Evolutionary conservation across 192 early-diverging fungal species (phyloP).

Genomic region (Thoreauomyces humboldtii): DNA sequence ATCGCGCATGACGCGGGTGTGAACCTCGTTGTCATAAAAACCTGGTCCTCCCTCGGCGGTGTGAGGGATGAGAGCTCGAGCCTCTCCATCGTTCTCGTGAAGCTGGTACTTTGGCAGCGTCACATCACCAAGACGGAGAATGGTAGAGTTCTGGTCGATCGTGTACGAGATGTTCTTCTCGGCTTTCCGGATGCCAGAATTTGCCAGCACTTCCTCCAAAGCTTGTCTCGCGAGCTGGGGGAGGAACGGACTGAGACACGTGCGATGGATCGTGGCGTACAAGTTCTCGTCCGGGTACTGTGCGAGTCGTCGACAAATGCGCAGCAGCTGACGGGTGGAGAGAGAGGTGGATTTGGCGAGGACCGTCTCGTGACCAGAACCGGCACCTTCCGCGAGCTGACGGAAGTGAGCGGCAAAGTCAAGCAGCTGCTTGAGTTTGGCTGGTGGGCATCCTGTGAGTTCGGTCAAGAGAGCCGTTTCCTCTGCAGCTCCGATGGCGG

Average conservation of each 20-base stretch:
- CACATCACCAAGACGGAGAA: conserved; percentile 23
- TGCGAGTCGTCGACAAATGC: conserved; percentile 64
- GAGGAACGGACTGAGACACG: conserved; percentile 68
- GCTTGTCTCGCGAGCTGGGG: conserved; percentile 66
- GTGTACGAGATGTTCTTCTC: conserved; percentile 3
- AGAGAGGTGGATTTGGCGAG: conserved; percentile 50
- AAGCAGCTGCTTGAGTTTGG: conserved; percentile 15
- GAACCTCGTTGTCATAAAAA: conserved; percentile 75
- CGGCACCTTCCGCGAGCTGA: conserved; percentile 19
- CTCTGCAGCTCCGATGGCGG: conserved; percentile 49
- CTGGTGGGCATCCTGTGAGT: conserved; percentile 13
- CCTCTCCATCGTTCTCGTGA: conserved; percentile 18
- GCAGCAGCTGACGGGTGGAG: conserved; percentile 73
- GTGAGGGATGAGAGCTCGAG: conserved; percentile 29
- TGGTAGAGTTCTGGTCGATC: not conserved
- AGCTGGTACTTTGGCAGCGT: conserved; percentile 21
- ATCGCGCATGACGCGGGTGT: conserved; percentile 67
- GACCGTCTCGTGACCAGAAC: conserved; percentile 47
- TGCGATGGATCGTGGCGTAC: conserved; percentile 60
- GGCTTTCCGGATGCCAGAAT: conserved; percentile 46
- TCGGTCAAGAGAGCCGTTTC: conserved; percentile 32
- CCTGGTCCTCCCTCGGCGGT: conserved; percentile 36
- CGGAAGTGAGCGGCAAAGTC: conserved; percentile 44
- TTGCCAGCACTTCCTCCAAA: conserved; percentile 57
- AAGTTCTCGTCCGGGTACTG: conserved; percentile 63